These are phyloP conservation scores for Scenedesmus sp. DNA, from an alignment of 163 green algal species.

Conservation along the genomic window DNA sequence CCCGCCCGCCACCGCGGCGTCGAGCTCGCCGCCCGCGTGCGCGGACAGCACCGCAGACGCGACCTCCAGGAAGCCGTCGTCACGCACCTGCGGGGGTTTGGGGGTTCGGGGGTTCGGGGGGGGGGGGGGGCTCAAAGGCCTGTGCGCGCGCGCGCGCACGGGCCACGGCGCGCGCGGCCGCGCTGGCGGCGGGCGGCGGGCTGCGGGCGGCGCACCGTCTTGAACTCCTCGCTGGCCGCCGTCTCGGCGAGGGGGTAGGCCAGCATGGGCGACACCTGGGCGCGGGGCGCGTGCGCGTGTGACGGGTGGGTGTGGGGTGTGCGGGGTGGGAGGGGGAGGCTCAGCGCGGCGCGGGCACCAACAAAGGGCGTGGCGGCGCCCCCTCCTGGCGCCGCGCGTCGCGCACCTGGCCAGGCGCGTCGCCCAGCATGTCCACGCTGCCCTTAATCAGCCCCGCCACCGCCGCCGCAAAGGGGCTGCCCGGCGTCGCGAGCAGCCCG, in stretches of 20 bases:
- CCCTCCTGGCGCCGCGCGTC: too few relatives aligned
- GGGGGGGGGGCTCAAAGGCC: too few relatives aligned
- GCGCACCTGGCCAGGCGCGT: conserved; percentile 34
- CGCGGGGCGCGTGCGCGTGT: conserved; percentile 74
- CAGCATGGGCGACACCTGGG: conserved; percentile 81
- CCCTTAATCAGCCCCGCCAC: conserved; percentile 67
- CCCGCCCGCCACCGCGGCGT: conserved; percentile 71
- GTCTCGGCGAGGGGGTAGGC: conserved; percentile 92
- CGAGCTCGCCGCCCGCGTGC: conserved; percentile 84
- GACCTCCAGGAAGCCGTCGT: conserved; percentile 74
- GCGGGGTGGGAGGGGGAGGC: too few relatives aligned
- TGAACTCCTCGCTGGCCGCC: conserved; percentile 69
- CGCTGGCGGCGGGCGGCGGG: too few relatives aligned
- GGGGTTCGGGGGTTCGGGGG: too few relatives aligned
- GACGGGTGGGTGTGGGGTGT: too few relatives aligned
- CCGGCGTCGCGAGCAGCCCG: conserved; percentile 62
- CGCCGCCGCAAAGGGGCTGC: conserved; percentile 72
- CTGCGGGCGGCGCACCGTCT: conserved; percentile 72
- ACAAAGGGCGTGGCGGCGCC: too few relatives aligned
- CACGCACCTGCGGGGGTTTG: conserved; percentile 58
- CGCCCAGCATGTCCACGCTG: conserved; percentile 39
- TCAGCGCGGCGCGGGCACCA: too few relatives aligned
- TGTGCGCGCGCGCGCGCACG: too few relatives aligned
- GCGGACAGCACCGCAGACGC: conserved; percentile 74
- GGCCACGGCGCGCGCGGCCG: too few relatives aligned